Evolutionary conservation across 1,284 basidiomycete species (phyloP).

Genomic region (Ustilago cynodontis): DNA sequence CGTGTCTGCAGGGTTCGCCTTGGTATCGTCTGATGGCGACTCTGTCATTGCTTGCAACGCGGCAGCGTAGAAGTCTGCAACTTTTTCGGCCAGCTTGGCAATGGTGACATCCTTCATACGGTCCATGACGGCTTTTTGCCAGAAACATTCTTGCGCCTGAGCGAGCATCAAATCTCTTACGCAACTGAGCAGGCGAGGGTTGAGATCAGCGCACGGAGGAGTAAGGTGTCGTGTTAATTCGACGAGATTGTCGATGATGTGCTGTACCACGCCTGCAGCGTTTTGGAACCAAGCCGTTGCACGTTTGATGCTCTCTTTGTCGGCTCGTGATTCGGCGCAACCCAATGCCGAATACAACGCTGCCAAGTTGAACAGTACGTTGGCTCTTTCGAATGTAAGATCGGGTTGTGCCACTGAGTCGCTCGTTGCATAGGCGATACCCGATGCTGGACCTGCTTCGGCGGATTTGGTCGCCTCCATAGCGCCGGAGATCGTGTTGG

Average conservation of each 20-base stretch:
- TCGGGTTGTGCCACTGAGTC: conserved; percentile 55
- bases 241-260: conserved; percentile 50
- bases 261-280: conserved; percentile 56
- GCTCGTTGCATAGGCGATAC: conserved; percentile 39
- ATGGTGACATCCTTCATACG: conserved; percentile 85
- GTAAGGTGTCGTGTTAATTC: conserved; percentile 29
- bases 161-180: conserved; percentile 86
- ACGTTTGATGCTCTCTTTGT: conserved; percentile 64
- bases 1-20: conserved; percentile 10
- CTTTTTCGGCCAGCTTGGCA: conserved; percentile 85
- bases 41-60: conserved; percentile 38
- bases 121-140: conserved; percentile 88
- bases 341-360: conserved; percentile 58
- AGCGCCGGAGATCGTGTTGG: conserved; percentile 37
- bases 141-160: conserved; percentile 95
- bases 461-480: conserved; percentile 48
- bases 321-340: conserved; percentile 49
- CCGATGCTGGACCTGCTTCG: conserved; percentile 31
- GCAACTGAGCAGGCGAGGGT: conserved; percentile 76
- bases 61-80: conserved; percentile 65
- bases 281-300: conserved; percentile 61
- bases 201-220: conserved; percentile 56
- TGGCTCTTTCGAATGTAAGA: conserved; percentile 58
- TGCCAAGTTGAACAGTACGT: conserved; percentile 55
- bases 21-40: conserved; percentile 1